Evolutionary conservation across 768 basidiomycete genomes (phyloP), one percentile per base, ranked within the genome.

Genomic region (Filobasidium wieringae): DNA sequence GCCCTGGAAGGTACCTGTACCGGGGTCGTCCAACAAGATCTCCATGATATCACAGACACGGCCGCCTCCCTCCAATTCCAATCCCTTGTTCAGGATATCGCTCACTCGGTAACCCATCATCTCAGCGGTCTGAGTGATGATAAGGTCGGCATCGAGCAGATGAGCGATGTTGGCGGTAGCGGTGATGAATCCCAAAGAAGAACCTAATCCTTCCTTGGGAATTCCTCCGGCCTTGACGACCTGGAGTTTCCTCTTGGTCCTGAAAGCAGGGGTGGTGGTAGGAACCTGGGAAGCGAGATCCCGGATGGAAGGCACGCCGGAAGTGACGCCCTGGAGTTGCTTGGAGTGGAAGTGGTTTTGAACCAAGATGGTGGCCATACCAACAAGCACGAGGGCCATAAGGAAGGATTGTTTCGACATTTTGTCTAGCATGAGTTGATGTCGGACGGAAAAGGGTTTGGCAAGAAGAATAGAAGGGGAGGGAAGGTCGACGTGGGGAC

Each of bases 21-120:
- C 14, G 9, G 39, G 57, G 12, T 58, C 40, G 6, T 58, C 33
- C 22, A 53, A 29, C 37, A 52, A 6, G 51, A 45, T 34, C 15
- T 45, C 39, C 39, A 52, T 58, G 36, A 40, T 58, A 45, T 53
- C 57, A 49, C 57, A 58, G 0, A 30, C 30, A 36, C 51, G 26
- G 4, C 50, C 57, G n/a, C 50, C 50, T 3, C 57, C 57, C 17
- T 43, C 30, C n/a, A 58, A 32, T 29, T 31, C 15, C 17, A 58
- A n/a, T n/a, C 57, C 57, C 17, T 53, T 58, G 51, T 58, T 58
- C 17, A 58, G 39, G 24, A 58, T 58, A 29, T 58, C 57, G 26
- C 51, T 53, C 17, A 43, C 57, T 9, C 57, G 57, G 47, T 58
- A 58, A n/a, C 51, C 57, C 32, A 52, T 36, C 57, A 58, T 58